phyloP scores from a whole-genome alignment of 2,329 filamentous ascomycete genomes.

The Trichoderma koningii region DNA sequence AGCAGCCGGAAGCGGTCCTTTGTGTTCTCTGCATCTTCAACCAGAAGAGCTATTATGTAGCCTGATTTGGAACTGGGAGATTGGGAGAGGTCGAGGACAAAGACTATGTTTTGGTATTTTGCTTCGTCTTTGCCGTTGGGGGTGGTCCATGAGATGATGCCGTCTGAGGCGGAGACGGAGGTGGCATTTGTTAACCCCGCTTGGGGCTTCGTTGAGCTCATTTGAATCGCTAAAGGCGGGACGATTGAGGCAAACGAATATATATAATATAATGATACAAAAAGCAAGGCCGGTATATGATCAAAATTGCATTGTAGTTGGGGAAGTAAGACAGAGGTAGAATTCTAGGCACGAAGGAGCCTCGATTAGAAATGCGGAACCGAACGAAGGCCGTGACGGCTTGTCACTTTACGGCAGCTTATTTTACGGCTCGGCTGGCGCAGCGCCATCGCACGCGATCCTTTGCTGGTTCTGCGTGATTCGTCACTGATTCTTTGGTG shows the following conservation, averaged over 20 bases:
- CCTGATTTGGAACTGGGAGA: background rate
- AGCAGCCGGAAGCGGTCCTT: constrained; percentile 36
- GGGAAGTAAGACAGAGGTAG: background rate
- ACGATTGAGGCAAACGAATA: too few relatives aligned
- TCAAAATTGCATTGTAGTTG: too few relatives aligned
- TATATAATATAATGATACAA: background rate
- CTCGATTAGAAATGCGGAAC: background rate
- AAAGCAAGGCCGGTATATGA: background rate
- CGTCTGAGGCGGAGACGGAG: constrained; percentile 33
- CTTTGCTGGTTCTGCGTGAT: constrained; percentile 23
- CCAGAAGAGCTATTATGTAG: constrained; percentile 43
- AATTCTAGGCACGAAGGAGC: background rate
- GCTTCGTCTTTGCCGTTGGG: constrained; percentile 26
- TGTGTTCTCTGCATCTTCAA: constrained; percentile 38
- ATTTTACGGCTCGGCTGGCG: constrained; percentile 4
- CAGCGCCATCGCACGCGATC: constrained; percentile 20
- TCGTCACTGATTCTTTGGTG: constrained; percentile 18
- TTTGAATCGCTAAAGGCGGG: background rate
- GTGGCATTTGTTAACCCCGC: constrained; percentile 27
- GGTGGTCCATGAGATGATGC: constrained; percentile 35
- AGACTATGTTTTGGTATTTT: constrained; percentile 36
- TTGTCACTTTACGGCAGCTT: background rate
- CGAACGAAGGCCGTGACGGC: background rate
- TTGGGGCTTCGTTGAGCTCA: constrained; percentile 2
- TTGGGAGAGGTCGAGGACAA: constrained; percentile 31